Evolutionary conservation across 2,329 filamentous ascomycete genomes (phyloP).

Genomic region (Coniochaeta sp.): DNA sequence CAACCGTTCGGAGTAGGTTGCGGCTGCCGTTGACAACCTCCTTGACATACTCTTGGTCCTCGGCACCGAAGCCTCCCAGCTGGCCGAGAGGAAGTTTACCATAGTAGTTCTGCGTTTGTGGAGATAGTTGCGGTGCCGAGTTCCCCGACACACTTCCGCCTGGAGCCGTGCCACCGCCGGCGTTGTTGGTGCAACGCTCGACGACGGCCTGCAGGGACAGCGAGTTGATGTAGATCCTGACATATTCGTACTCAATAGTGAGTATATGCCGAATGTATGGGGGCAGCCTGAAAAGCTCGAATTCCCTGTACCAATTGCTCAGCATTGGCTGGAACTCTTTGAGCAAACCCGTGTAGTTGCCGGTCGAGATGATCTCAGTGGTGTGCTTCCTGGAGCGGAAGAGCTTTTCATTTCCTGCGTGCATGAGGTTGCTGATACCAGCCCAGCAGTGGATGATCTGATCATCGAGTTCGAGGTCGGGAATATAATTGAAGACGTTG

Average conservation of each 20-base stretch:
- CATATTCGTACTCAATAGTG: slow-evolving; percentile 92
- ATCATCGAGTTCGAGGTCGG: slow-evolving; percentile 59
- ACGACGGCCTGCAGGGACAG: slow-evolving; percentile 91
- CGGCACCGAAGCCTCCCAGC: slow-evolving; percentile 54
- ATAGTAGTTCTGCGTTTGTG: slow-evolving; percentile 58
- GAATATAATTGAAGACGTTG: slow-evolving; percentile 58
- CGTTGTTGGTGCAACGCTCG: slow-evolving; percentile 79
- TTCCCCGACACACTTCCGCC: slow-evolving; percentile 22
- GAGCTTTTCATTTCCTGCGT: slow-evolving; percentile 78
- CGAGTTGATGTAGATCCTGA: slow-evolving; percentile 90
- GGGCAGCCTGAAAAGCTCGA: slow-evolving; percentile 68
- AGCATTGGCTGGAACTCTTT: slow-evolving; percentile 76
- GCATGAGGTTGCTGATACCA: slow-evolving; percentile 87
- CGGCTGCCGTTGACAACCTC: slow-evolving; percentile 74
- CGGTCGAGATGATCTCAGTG: slow-evolving; percentile 78
- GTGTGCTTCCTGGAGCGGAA: slow-evolving; percentile 86
- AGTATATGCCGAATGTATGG: slow-evolving; percentile 67
- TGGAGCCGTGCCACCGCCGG: slow-evolving; percentile 32
- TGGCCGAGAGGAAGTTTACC: slow-evolving; percentile 57
- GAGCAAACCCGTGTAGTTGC: slow-evolving; percentile 74
- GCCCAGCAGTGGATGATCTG: slow-evolving; percentile 85
- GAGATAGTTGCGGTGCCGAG: slow-evolving; percentile 40
- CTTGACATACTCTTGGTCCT: slow-evolving; percentile 65
- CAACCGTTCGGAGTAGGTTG: slow-evolving; percentile 69
- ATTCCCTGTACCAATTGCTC: slow-evolving; percentile 70